Evolutionary conservation across 192 early-diverging fungal genomes (phyloP).

Genomic region (Haplosporangium gracile): DNA sequence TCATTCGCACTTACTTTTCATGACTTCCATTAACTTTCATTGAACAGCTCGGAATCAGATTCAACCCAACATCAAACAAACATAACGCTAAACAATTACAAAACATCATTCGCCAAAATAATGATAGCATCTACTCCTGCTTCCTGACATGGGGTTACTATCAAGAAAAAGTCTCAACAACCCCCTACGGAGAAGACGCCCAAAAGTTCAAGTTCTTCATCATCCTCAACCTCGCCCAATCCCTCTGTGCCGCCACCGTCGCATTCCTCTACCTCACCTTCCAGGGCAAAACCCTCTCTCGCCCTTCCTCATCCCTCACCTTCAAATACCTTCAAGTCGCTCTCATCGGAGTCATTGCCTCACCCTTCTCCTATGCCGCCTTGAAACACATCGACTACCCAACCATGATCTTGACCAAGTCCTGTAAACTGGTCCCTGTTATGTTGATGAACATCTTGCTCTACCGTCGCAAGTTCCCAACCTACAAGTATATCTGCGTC

Average conservation of each 20-base stretch:
- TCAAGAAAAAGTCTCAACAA: conserved; percentile 93
- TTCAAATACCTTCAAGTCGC: conserved; percentile 83
- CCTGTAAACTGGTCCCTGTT: conserved; percentile 97
- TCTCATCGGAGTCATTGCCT: conserved; percentile 78
- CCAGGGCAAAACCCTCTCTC: conserved; percentile 54
- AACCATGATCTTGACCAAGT: conserved; percentile 96
- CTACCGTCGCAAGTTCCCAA: conserved; percentile 88
- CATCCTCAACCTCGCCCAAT: conserved; percentile 91
- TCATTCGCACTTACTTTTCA: neutral
- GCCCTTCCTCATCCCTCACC: conserved; percentile 54
- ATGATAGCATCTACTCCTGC: conserved; percentile 88
- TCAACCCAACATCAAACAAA: too few species aligned
- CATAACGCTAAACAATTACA: neutral
- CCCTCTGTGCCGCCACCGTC: conserved; percentile 80
- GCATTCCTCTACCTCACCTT: conserved; percentile 82
- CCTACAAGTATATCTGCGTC: conserved; percentile 92
- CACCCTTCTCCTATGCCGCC: conserved; percentile 94
- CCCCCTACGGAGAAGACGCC: conserved; percentile 77
- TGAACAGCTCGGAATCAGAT: neutral
- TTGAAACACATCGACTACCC: conserved; percentile 97
- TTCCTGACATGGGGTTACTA: conserved; percentile 97
- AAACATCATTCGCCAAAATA: neutral
- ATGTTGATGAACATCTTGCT: conserved; percentile 95
- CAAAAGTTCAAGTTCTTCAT: conserved; percentile 90
- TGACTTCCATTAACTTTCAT: neutral